Base-by-base conservation (phyloP, 139 green algal species). In the Picochlorum sp. region DNA sequence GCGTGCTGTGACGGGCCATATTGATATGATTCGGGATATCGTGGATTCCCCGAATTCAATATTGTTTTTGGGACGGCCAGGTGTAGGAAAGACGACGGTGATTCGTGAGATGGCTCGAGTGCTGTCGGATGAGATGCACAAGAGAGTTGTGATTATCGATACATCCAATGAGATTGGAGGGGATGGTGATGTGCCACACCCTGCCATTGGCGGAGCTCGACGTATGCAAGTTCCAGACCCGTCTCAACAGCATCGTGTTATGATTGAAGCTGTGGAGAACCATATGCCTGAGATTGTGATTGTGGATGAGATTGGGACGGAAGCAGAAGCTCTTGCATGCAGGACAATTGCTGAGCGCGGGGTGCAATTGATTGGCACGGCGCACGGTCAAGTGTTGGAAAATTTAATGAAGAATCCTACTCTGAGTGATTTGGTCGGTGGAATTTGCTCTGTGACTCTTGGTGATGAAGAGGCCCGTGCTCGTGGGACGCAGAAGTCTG, bases 201-300 rank as follows among this genome's bases (percentile, higher is more conserved):
- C 77, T 4, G 93, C 87, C 49, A 97, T 98, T 65, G 92, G 92
- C 11, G 66, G 72, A 24, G 92, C 92, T 0, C 79, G 92, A 6
- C 78, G 92, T 38, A 98, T 98, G 92, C 91, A 97, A 74, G 90
- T 95, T n/a, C 78, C 89, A 2, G 84, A 96, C 60, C 81, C 85
- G 1, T 73, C 68, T n/a, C 57, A 85, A 70, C 93, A 98, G 81
- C 90, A 97, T 77, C 69, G 70, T 20, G 77, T 97, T 63, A 97
- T 97, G 91, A 88, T 97, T 18, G 91, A 97, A 82, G 91, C 91
- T 4, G 92, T 98, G 34, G 88, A 98, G 80, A 98, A 98, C 77
- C 91, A 97, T 81, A 66, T 66, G 60, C 60, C 67, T 16, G 62
- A 75, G 57, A 59, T 75, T 13, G 69, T 75, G 14, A 66, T 66